phyloP scores from a whole-genome alignment of 768 basidiomycete genomes.

The Plicaturopsis crispa region DNA sequence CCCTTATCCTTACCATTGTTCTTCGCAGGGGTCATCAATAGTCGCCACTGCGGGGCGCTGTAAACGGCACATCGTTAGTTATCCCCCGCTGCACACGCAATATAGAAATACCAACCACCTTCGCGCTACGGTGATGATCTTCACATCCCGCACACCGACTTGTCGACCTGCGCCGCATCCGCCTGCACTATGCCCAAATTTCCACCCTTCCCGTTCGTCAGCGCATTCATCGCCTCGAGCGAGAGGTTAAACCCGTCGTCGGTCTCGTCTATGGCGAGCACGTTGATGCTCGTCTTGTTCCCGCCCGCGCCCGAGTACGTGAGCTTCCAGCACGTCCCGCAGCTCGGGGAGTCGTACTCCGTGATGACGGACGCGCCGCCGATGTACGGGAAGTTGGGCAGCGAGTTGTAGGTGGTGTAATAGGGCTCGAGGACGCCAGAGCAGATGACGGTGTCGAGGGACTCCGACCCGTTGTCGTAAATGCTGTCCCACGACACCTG shows the following conservation, averaged over 20 bases:
- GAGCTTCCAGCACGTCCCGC: conserved; percentile 26
- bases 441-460: conserved; percentile 19
- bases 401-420: conserved; percentile 22
- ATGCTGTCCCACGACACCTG: conserved; percentile 21
- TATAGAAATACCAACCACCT: too few species aligned
- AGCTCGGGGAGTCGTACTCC: conserved; percentile 18
- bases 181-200: too few species aligned
- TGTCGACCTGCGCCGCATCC: too few species aligned
- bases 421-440: conserved; percentile 23
- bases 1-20: too few species aligned
- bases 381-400: conserved; percentile 23
- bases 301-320: conserved; percentile 17
- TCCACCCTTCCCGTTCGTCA: conserved; percentile 22
- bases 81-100: too few species aligned
- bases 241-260: conserved; percentile 25
- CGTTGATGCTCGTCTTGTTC: conserved; percentile 14
- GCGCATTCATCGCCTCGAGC: conserved; percentile 26
- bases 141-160: too few species aligned
- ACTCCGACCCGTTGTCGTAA: conserved; percentile 19
- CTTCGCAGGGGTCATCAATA: too few species aligned
- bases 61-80: too few species aligned
- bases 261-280: conserved; percentile 22
- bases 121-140: too few species aligned
- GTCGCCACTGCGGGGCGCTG: too few species aligned
- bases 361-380: conserved; percentile 24